Evolutionary conservation across 2,329 filamentous ascomycete species (phyloP).

Genomic region (Aureobasidium uvarum): DNA sequence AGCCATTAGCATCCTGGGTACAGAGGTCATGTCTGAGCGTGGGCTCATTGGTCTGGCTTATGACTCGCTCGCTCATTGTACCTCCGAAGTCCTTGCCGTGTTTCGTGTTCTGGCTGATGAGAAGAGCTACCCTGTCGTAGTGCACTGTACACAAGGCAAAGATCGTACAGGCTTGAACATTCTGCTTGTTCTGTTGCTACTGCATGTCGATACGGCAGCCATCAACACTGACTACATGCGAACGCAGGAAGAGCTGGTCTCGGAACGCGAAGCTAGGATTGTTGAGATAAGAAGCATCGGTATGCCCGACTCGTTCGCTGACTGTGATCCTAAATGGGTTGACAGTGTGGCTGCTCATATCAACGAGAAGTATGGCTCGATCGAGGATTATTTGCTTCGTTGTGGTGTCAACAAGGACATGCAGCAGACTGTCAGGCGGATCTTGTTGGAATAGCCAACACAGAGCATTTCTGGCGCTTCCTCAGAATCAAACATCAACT

Average conservation of each 20-base stretch:
- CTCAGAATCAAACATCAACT: background rate
- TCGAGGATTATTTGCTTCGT: conserved; percentile 62
- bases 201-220: conserved; percentile 56
- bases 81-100: conserved; percentile 57
- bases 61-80: conserved; percentile 67
- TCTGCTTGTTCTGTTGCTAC: conserved; percentile 64
- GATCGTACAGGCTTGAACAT: conserved; percentile 75
- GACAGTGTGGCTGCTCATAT: conserved; percentile 58
- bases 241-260: conserved; percentile 59
- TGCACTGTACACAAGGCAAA: conserved; percentile 89
- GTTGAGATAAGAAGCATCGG: conserved; percentile 69
- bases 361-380: conserved; percentile 61
- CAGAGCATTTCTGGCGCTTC: too few species aligned
- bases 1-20: conserved; percentile 67
- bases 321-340: conserved; percentile 66
- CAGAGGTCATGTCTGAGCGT: conserved; percentile 67
- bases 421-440: conserved; percentile 29
- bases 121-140: conserved; percentile 60
- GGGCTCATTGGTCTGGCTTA: conserved; percentile 69
- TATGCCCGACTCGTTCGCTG: conserved; percentile 68
- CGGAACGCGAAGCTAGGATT: conserved; percentile 63
- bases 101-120: conserved; percentile 52
- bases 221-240: conserved; percentile 71
- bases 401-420: conserved; percentile 54
- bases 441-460: conserved; percentile 6